Conservation (phyloP, 23 red algal species). For the Gracilaria gracilis region DNA sequence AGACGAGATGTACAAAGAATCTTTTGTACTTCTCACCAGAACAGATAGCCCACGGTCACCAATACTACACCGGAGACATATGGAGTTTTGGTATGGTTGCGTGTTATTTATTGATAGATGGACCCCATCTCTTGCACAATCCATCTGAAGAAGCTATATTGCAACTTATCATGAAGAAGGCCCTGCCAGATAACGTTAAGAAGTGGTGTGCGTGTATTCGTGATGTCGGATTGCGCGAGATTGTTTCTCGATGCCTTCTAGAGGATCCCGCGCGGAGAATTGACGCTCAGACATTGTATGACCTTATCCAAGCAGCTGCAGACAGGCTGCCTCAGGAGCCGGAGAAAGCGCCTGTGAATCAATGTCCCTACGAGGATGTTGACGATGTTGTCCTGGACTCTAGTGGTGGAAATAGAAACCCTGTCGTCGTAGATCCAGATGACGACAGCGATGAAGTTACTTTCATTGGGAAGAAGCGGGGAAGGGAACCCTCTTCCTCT, state of each 20-base stretch:
- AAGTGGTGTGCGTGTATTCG: constrained; percentile 22
- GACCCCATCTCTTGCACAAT: constrained; percentile 30
- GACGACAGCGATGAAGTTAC: constrained; percentile 13
- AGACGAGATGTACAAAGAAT: constrained; percentile 34
- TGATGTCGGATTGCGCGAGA: background rate
- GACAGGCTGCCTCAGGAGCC: background rate
- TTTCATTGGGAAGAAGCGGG: constrained; percentile 26
- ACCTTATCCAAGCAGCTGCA: constrained; percentile 10
- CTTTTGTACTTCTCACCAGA: constrained; percentile 29
- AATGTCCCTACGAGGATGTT: constrained; percentile 18
- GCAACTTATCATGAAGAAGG: background rate
- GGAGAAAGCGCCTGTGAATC: background rate
- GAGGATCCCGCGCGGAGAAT: constrained; percentile 15
- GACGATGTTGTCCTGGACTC: constrained; percentile 32
- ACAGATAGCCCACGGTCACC: background rate
- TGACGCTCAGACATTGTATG: constrained; percentile 14
- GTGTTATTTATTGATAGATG: constrained; percentile 27
- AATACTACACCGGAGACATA: constrained; percentile 27
- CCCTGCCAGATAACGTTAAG: background rate
- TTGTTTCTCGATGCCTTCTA: constrained; percentile 11
- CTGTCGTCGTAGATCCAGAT: constrained; percentile 13
- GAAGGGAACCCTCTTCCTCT: background rate
- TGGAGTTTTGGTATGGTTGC: constrained; percentile 43
- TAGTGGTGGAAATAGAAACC: background rate
- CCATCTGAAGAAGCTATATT: constrained; percentile 20